Base-by-base conservation (phyloP, 148 eudicot species). In the Cornus controversa region DNA sequence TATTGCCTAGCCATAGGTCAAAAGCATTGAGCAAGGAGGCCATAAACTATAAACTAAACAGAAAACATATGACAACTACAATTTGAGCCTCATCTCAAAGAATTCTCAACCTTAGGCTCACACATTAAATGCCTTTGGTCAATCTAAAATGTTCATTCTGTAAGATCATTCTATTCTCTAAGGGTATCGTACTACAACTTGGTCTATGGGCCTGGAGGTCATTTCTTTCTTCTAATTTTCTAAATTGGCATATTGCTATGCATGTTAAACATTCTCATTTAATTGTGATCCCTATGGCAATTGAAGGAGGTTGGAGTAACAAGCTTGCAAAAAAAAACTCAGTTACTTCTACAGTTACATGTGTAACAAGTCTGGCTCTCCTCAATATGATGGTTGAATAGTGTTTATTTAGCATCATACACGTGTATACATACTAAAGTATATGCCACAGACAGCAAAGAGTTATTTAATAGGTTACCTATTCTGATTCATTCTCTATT, bases 221-320 rank as follows among this genome's bases (percentile, higher is more conserved):
- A 54, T 27, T 72, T 71, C n/a, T 15, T 29, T 29, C 40, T 67
- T 67, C 22, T 67, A 29, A 14, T 13, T 67, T 29, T 72, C 54
- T 27, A 10, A 22, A 57, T 24, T 26, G 31, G 8, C 2, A 60
- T 60, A 24, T 50, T 72, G 28, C 42, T 13, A 11, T 50, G 7
- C 57, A 50, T 50, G 18, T 50, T 50, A 50, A 50, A 50, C 18
- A 50, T 16, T 3, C 57, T 50, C 7, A 50, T 1, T 0, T 13
- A 50, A 2, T 50, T 16, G 20, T 50, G 57, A 50, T 11, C 20
- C 57, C 7, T 0, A 50, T 20, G 50, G 50, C 25, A 36, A 28
- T 31, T 72, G 25, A 72, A 57, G 75, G 8, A 40, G 20, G 11
- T 72, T 10, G 45, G 60, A 60, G 53, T 66, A 66, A 73, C 29